phyloP scores from a whole-genome alignment of 2,329 filamentous ascomycete genomes.

The Colletotrichum paranaense region DNA sequence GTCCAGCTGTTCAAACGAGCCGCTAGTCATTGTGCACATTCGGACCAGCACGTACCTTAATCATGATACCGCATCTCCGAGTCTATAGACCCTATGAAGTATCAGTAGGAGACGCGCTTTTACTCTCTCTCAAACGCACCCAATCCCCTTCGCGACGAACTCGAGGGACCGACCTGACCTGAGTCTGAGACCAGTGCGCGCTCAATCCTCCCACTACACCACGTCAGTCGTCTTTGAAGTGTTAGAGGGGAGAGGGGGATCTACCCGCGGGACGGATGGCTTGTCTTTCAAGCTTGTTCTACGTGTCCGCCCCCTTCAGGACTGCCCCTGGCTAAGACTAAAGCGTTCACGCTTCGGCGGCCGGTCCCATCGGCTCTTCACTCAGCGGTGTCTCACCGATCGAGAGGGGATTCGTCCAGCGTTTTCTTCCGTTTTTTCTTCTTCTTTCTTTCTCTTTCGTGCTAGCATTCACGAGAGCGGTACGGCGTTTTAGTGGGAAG shows the following conservation, averaged over 20 bases:
- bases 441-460: no score
- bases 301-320: neutral
- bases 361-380: neutral
- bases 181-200: neutral
- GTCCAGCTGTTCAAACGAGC: neutral
- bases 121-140: neutral
- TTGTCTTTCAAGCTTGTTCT: slow-evolving; percentile 12
- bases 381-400: slow-evolving; percentile 30
- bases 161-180: slow-evolving; percentile 14
- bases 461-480: slow-evolving; percentile 25
- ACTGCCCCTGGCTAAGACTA: slow-evolving; percentile 28
- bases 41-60: neutral
- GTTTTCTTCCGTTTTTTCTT: neutral
- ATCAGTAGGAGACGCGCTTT: neutral
- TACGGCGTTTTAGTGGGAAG: slow-evolving; percentile 10
- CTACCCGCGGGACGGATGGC: slow-evolving; percentile 22
- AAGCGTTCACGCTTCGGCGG: neutral
- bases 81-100: neutral
- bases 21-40: slow-evolving; percentile 13
- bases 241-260: neutral
- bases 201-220: neutral
- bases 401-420: slow-evolving; percentile 18
- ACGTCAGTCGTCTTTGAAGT: slow-evolving; percentile 14
- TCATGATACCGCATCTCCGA: neutral
- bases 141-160: neutral